Evolutionary conservation across 2,329 filamentous ascomycete genomes (phyloP).

Genomic region (Aspergillus pseudonomiae): DNA sequence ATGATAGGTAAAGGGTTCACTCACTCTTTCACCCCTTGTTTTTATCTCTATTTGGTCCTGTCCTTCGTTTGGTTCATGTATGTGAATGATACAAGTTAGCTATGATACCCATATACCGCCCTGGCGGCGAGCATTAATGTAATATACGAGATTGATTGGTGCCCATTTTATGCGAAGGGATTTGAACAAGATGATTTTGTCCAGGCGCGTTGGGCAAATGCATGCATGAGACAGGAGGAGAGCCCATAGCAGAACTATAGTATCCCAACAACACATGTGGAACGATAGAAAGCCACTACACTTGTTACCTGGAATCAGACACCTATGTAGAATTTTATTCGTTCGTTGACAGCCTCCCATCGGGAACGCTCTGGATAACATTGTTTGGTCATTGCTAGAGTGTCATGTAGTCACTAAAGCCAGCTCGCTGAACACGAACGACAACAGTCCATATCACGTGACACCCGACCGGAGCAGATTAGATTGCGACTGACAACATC

Average conservation of each 20-base stretch:
- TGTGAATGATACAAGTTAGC: constrained; percentile 2
- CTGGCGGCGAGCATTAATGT: constrained; percentile 23
- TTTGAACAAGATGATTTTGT: background rate
- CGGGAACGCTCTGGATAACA: background rate
- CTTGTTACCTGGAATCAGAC: background rate
- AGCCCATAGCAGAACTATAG: background rate
- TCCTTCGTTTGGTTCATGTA: constrained; percentile 7
- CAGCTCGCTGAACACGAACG: background rate
- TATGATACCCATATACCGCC: constrained; percentile 18
- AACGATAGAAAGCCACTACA: background rate
- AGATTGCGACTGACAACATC: constrained; percentile 6
- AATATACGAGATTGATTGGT: constrained; percentile 12
- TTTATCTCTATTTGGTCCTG: constrained; percentile 4
- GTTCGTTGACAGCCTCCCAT: background rate
- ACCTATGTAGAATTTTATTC: background rate
- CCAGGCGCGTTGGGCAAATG: background rate
- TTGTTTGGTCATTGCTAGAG: no score
- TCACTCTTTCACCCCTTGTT: constrained; percentile 7
- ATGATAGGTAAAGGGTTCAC: constrained; percentile 4
- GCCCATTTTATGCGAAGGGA: background rate
- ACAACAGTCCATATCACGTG: background rate
- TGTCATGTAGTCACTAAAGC: background rate
- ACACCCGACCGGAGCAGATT: background rate
- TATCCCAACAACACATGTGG: background rate
- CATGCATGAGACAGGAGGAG: background rate